Base-by-base conservation (phyloP, 768 basidiomycete species). In the Crepidotus variabilis region DNA sequence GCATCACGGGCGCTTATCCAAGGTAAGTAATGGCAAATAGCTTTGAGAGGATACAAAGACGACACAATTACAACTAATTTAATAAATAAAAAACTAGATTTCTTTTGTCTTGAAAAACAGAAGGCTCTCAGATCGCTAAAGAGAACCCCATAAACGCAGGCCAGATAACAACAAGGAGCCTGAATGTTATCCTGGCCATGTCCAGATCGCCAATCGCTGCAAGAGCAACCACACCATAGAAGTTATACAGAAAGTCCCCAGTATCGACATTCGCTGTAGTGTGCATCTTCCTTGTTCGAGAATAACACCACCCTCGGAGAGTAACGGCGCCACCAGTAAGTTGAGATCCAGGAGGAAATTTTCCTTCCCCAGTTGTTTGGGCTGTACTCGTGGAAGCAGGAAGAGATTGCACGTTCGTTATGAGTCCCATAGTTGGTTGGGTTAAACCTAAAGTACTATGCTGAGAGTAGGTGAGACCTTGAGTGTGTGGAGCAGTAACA, bases 91-190 rank as follows among this genome's bases (percentile, higher is more conserved):
- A 28, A 28, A 28, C 28, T 28, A 28, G 28, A 28, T 28, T 28
- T 28, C 28, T 28, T 28, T 8, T 8, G 8, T 8, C 3, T 28
- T n/a, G n/a, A 28, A 8, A 28, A 28, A 28, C 28, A 28, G 28
- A 28, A 3, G 28, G 28, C 8, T 4, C 28, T 28, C 28, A 28
- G 28, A 54, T 6, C 14, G 82, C 81, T 78, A 86, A 77, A 34
- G 78, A 75, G 47, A 84, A 67, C 1, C 83, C 85, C 53, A 85
- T 71, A 51, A 85, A 63, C 6, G 80, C 75, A 33, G 83, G 82
- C 80, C 83, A 84, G 21, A 80, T 66, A 57, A 84, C 71, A 54
- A 80, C 82, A 57, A 80, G 71, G 48, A 82, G 57, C 9, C 75
- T 67, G 63, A 82, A 80, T 60, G 75, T 78, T 57, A 74, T 63